A percentile compares a stretch with the other conserved stretches of the same genome.
Conservation (phyloP, 257 asterid species). For the Plantago ovata region DNA sequence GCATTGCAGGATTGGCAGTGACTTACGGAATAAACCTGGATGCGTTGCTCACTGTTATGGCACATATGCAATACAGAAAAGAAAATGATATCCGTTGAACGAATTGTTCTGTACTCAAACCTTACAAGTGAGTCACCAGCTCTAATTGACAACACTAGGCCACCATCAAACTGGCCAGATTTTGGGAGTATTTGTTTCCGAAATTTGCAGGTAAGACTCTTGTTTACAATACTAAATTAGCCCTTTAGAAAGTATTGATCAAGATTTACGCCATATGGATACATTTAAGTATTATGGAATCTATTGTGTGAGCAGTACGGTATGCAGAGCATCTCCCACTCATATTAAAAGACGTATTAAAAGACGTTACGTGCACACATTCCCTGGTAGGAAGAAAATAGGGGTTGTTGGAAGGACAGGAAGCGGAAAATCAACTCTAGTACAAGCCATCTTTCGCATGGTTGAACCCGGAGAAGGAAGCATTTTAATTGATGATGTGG, state of each 20-base stretch:
- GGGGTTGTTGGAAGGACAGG: constrained; percentile 31
- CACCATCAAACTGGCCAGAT: constrained; percentile 54
- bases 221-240: background rate
- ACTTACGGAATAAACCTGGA: constrained; percentile 87
- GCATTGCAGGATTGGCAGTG: constrained; percentile 91
- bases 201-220: constrained; percentile 57
- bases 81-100: constrained; percentile 91
- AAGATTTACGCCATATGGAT: background rate
- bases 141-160: constrained; percentile 51
- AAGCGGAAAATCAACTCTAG: constrained; percentile 28
- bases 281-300: too few species aligned
- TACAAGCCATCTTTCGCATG: constrained; percentile 24
- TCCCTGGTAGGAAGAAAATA: constrained; percentile 22
- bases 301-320: constrained; percentile 50
- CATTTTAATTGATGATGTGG: constrained; percentile 66
- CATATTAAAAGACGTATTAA: too few species aligned
- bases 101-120: constrained; percentile 83
- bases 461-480: constrained; percentile 48
- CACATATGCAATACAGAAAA: constrained; percentile 84
- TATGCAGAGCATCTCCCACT: constrained; percentile 90
- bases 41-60: constrained; percentile 79
- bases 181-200: constrained; percentile 31
- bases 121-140: constrained; percentile 80
- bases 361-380: constrained; percentile 48
- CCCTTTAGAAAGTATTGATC: background rate